Evolutionary conservation across 139 green algal species (phyloP), one percentile per base, ranked within the genome.

Genomic region (Picochlorum sp.): DNA sequence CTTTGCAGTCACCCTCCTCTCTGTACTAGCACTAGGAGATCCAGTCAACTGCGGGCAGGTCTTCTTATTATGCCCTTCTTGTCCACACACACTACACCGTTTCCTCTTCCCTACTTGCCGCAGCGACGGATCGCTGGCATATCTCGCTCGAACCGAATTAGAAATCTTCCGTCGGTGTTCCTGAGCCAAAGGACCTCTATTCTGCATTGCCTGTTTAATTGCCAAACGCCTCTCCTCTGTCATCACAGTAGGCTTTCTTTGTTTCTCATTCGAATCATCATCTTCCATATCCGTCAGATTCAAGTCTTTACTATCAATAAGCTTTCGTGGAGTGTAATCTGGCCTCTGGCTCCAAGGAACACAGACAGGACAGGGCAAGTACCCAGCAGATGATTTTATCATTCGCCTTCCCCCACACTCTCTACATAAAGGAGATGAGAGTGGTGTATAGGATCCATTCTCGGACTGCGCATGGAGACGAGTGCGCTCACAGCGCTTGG

Each of bases 61-160:
- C 21, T 49, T 45, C 4, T 45, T 60, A 57, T 72, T 79, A 68
- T 79, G 72, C 6, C 72, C 72, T 52, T 49, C 26, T 14, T 64
- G 20, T 4, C 74, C 74, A 56, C 74, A 81, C 23, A 65, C 50
- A 13, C 59, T 47, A 65, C 74, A 81, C 0, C 49, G 37, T 66
- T 83, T 83, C 1, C 57, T 50, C 28, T 45, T 71, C 0, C 65
- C 30, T 14, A 45, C 49, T 24, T 47, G 38, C 24, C 74, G 64
- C 57, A 73, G 56, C 34, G 44, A 23, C 10, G 70, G 70, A 57
- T 77, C 56, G 4, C 23, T 38, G 1, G 70, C 57, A 23, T 77
- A 57, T 18, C 4, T 57, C 31, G 61, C 28, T 62, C 65, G n/a
- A 24, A 65, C 21, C 21, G 54, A 30, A 30, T 26, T 56, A 6